A percentile compares a stretch with the other conserved stretches of the same genome.
phyloP scores from a whole-genome alignment of 192 early-diverging fungal genomes.

The Coemansia interrupta region DNA sequence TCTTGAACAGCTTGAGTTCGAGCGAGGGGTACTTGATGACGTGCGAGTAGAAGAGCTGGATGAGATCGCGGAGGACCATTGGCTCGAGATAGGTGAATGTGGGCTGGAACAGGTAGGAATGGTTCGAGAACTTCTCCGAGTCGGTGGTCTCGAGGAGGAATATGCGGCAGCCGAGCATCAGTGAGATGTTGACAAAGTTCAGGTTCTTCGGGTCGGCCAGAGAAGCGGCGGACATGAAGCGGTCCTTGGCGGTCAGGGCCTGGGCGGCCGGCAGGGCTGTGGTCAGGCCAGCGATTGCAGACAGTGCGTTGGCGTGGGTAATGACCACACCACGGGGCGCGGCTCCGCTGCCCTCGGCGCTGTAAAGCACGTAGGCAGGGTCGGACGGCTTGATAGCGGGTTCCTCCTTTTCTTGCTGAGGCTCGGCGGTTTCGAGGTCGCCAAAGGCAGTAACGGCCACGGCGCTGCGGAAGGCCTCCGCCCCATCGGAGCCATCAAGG shows the following conservation, averaged over 20 bases:
- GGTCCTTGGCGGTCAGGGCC: slow-evolving; percentile 24
- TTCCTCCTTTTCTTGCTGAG: slow-evolving; percentile 21
- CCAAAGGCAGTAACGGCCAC: slow-evolving; percentile 9
- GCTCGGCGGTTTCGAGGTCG: slow-evolving; percentile 26
- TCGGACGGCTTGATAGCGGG: slow-evolving; percentile 18
- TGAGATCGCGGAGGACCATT: slow-evolving; percentile 29
- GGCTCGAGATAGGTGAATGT: slow-evolving; percentile 36
- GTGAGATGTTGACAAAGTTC: slow-evolving; percentile 32
- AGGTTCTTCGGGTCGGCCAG: slow-evolving; percentile 31
- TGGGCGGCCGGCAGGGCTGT: slow-evolving; percentile 26
- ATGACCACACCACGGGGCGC: slow-evolving; percentile 28
- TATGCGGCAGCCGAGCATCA: slow-evolving; percentile 32
- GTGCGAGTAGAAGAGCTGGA: slow-evolving; percentile 43
- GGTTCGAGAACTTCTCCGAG: slow-evolving; percentile 30
- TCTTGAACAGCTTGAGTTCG: slow-evolving; percentile 36
- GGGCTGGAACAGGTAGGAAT: slow-evolving; percentile 34
- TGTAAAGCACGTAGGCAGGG: slow-evolving; percentile 40
- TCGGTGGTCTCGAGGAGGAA: slow-evolving; percentile 37
- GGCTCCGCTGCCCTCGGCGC: background rate
- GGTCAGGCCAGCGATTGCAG: slow-evolving; percentile 27
- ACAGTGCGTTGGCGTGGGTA: slow-evolving; percentile 42
- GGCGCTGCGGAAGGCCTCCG: slow-evolving; percentile 12
- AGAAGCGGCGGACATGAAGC: slow-evolving; percentile 32
- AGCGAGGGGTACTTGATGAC: slow-evolving; percentile 39
- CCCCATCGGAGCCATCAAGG: slow-evolving; percentile 18